Percentiles rank a stretch among this genome's conserved stretches.
Conservation (phyloP, 352 stramenopile species). For the Pythium graminicola region DNA sequence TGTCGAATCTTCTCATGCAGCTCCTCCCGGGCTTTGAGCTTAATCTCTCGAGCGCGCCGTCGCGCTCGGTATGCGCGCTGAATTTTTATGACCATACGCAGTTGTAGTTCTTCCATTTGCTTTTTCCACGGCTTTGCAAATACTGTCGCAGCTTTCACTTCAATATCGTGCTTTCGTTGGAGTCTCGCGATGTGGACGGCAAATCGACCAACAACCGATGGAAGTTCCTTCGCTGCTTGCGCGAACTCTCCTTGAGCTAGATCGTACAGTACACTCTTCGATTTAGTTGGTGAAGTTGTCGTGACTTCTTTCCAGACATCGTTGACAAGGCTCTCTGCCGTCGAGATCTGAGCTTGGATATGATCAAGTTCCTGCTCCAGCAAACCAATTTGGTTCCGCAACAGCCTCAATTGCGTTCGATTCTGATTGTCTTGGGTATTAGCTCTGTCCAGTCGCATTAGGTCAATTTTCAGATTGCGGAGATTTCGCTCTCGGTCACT, state of each 20-base stretch:
- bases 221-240: conserved; percentile 29
- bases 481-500: conserved; percentile 45
- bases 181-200: conserved; percentile 43
- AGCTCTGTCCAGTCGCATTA: conserved; percentile 48
- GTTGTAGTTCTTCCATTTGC: conserved; percentile 59
- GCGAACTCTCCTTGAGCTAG: conserved; percentile 5
- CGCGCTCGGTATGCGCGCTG: conserved; percentile 61
- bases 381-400: conserved; percentile 50
- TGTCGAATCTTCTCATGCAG: conserved; percentile 44
- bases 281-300: conserved; percentile 4
- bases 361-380: conserved; percentile 59
- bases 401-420: conserved; percentile 44
- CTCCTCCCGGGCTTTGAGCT: conserved; percentile 41
- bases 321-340: conserved; percentile 42
- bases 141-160: conserved; percentile 44
- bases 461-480: conserved; percentile 55
- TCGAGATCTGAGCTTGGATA: conserved; percentile 44
- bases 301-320: conserved; percentile 57
- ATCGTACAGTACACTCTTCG: not conserved
- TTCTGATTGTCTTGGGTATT: conserved; percentile 41
- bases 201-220: conserved; percentile 58
- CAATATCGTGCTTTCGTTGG: conserved; percentile 49
- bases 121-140: conserved; percentile 57
- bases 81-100: conserved; percentile 66
- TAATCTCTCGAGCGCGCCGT: conserved; percentile 29